Evolutionary conservation across 139 green algal genomes (phyloP).

Genomic region (Medakamo hakoo): DNA sequence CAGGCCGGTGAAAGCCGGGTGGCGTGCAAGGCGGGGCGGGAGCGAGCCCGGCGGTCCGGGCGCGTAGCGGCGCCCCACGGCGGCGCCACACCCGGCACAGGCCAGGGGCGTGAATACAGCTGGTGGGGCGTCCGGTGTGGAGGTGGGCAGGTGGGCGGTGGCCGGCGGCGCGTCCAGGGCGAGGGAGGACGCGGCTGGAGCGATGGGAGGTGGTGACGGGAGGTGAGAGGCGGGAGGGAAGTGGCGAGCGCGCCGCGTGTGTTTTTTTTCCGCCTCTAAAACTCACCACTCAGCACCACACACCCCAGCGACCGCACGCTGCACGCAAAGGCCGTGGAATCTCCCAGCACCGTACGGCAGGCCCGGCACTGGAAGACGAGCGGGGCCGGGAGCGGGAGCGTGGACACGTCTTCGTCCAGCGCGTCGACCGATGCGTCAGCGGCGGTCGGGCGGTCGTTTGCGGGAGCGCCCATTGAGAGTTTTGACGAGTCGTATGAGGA

Average conservation of each 20-base stretch:
- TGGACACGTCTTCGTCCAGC: not conserved
- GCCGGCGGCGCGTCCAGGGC: not conserved
- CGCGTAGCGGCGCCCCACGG: not conserved
- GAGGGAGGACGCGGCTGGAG: not conserved
- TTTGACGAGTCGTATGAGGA: no score
- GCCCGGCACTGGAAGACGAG: not conserved
- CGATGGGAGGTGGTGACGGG: not conserved
- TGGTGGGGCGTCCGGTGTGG: no score
- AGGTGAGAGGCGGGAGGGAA: no score
- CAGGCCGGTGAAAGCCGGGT: not conserved
- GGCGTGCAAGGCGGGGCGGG: not conserved
- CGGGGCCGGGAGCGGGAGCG: not conserved
- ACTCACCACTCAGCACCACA: not conserved
- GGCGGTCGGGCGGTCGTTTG: no score
- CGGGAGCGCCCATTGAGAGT: no score
- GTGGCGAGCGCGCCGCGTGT: no score
- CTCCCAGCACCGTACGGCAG: not conserved
- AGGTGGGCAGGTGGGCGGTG: not conserved
- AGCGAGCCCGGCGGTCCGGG: no score
- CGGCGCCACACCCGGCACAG: not conserved
- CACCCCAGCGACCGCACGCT: not conserved
- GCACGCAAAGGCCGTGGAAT: not conserved
- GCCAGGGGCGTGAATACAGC: not conserved
- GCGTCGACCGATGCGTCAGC: no score
- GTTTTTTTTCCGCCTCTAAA: no score